Base-by-base conservation (phyloP, 805 yeast genomes). In the Clavispora vitiphila region DNA sequence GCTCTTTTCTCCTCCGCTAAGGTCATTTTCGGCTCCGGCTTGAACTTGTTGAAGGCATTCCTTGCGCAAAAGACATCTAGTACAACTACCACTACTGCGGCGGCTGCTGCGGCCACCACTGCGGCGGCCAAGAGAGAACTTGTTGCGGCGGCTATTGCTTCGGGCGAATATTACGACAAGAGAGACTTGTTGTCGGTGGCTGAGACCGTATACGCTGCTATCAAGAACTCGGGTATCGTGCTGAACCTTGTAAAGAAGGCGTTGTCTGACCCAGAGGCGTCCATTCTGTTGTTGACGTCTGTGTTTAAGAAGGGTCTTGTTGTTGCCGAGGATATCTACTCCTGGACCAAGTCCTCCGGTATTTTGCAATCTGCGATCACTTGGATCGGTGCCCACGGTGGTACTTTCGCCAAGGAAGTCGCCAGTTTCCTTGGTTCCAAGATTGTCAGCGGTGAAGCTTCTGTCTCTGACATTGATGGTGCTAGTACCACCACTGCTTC, bases 301-400 rank as follows among this genome's bases (percentile, higher is more conserved):
- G 69, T 61, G 34, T 59, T 65, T 44, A 49, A 58, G 46, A 53
- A 55, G 35, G 73, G 71, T 36, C 37, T 60, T 36, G 65, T 61
- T 31, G 45, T 60, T 26, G 61, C 49, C 37, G 62, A 61, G 56
- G 71, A 68, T 36, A 42, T 67, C 29, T 64, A 53, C 58, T 25
- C 30, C 32, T 69, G 71, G 71, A 63, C 71, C 44, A 62, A 67
- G 55, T 42, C 50, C 15, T 55, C 61, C 11, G 73, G 73, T 46
- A 29, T 68, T 22, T 60, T 67, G 51, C 46, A 48, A 40, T 31
- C 53, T 4, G 62, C 57, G 38, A 48, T 67, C 34, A 32, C 42
- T 26, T 62, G 51, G 55, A 40, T 64, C 34, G 46, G 48, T 18
- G 43, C 43, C 30, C 53, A 56, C 53, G 71, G 67, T 44, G 54